phyloP scores from a whole-genome alignment of 2,329 filamentous ascomycete species.

The Claviceps spartinae region DNA sequence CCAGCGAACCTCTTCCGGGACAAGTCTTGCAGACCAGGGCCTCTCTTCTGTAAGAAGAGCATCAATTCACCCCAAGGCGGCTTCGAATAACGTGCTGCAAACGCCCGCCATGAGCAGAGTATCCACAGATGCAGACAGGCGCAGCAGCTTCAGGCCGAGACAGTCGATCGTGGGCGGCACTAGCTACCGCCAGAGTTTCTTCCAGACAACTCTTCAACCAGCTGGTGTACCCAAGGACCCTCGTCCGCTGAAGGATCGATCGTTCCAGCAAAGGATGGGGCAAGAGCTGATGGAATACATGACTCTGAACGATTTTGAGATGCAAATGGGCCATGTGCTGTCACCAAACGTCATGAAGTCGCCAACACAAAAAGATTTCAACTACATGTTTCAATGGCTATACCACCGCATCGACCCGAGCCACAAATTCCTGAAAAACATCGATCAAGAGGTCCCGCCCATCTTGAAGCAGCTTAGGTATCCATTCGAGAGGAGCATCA shows the following conservation, averaged over 20 bases:
- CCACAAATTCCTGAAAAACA: constrained; percentile 85
- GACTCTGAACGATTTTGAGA: constrained; percentile 86
- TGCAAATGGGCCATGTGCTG: constrained; percentile 93
- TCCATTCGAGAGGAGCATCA: constrained; percentile 89
- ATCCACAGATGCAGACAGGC: constrained; percentile 41
- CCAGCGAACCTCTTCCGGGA: constrained; percentile 69
- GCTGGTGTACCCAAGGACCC: constrained; percentile 79
- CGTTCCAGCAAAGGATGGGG: constrained; percentile 68
- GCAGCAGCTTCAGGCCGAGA: constrained; percentile 69
- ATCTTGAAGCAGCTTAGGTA: constrained; percentile 89
- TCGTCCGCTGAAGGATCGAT: constrained; percentile 67
- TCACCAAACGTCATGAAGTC: constrained; percentile 83
- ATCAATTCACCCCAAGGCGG: constrained; percentile 63
- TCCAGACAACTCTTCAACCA: constrained; percentile 69
- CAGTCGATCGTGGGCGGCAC: constrained; percentile 54
- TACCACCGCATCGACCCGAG: constrained; percentile 92
- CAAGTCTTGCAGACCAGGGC: constrained; percentile 65
- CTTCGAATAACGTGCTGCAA: constrained; percentile 9
- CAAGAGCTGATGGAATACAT: constrained; percentile 88
- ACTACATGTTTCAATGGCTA: constrained; percentile 94
- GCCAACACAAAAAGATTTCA: constrained; percentile 96
- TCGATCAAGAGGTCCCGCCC: constrained; percentile 87
- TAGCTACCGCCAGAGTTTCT: constrained; percentile 74
- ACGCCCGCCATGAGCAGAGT: constrained; percentile 43
- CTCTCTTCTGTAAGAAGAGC: constrained; percentile 75